phyloP scores from a whole-genome alignment of 2,329 filamentous ascomycete species.

The Sclerotinia spermophila region DNA sequence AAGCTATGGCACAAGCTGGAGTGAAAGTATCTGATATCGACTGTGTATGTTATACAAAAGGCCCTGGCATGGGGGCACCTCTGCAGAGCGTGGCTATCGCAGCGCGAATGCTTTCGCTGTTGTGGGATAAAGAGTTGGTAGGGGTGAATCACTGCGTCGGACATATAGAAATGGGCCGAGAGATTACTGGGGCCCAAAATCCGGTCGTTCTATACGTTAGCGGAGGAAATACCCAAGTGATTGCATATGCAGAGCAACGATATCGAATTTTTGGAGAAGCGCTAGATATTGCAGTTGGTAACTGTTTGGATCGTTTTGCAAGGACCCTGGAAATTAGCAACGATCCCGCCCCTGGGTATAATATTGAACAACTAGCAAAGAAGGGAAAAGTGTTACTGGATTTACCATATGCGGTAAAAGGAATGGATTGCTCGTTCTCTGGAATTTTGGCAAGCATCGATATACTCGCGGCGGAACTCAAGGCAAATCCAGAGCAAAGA shows the following conservation, averaged over 20 bases:
- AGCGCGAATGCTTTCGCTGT: constrained; percentile 72
- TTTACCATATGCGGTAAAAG: constrained; percentile 92
- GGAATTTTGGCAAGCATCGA: constrained; percentile 86
- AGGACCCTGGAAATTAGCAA: constrained; percentile 88
- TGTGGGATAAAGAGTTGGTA: constrained; percentile 87
- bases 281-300: constrained; percentile 94
- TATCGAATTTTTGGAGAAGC: constrained; percentile 99
- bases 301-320: constrained; percentile 94
- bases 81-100: constrained; percentile 82
- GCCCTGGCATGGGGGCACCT: constrained; percentile 94
- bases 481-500: constrained; percentile 43
- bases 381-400: constrained; percentile 71
- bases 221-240: constrained; percentile 96
- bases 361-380: constrained; percentile 91
- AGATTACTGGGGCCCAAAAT: constrained; percentile 85
- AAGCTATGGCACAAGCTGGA: constrained; percentile 68
- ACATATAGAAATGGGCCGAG: constrained; percentile 96
- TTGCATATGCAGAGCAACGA: constrained; percentile 88
- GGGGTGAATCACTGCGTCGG: constrained; percentile 98
- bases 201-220: constrained; percentile 95
- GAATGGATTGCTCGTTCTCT: constrained; percentile 97
- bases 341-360: constrained; percentile 94
- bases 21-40: constrained; percentile 65
- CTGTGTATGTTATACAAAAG: constrained; percentile 93
- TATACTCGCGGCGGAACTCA: constrained; percentile 68